These are phyloP conservation scores for Cyclanthera cordifolia DNA, from an alignment of 306 rosid species.

Conservation along the genomic window DNA sequence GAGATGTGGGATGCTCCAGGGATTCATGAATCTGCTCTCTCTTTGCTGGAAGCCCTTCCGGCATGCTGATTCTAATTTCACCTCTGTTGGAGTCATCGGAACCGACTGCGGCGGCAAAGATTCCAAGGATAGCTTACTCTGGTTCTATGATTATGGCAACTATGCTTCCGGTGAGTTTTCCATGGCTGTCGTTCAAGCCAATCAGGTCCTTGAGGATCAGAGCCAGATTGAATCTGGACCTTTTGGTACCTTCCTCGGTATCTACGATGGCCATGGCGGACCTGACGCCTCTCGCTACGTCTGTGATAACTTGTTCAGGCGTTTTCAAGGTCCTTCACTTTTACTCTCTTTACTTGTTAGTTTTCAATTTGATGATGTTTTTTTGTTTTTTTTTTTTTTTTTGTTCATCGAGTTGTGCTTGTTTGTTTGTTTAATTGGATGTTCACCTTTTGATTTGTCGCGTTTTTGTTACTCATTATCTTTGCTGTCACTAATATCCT, in stretches of 20 bases:
- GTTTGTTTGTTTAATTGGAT: background rate
- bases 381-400: no score
- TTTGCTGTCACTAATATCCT: background rate
- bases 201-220: constrained; percentile 80
- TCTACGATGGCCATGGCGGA: constrained; percentile 88
- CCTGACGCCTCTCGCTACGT: constrained; percentile 67
- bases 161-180: constrained; percentile 71
- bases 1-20: constrained; percentile 90
- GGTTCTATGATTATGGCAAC: constrained; percentile 57
- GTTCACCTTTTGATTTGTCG: background rate
- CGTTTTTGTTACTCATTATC: background rate
- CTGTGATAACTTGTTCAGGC: constrained; percentile 57
- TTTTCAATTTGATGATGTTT: background rate
- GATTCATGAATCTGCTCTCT: constrained; percentile 79
- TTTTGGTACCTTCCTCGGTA: constrained; percentile 71
- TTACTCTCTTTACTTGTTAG: background rate
- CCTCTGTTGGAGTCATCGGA: constrained; percentile 33
- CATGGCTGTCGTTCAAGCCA: constrained; percentile 82
- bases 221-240: constrained; percentile 83
- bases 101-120: constrained; percentile 26
- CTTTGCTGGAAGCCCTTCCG: constrained; percentile 76
- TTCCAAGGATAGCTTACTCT: constrained; percentile 52
- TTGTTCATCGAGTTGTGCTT: background rate
- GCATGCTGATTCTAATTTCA: constrained; percentile 26
- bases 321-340: constrained; percentile 54